Evolutionary conservation across 768 basidiomycete genomes (phyloP), one percentile per base, ranked within the genome.

Genomic region (Clathrus columnatus): DNA sequence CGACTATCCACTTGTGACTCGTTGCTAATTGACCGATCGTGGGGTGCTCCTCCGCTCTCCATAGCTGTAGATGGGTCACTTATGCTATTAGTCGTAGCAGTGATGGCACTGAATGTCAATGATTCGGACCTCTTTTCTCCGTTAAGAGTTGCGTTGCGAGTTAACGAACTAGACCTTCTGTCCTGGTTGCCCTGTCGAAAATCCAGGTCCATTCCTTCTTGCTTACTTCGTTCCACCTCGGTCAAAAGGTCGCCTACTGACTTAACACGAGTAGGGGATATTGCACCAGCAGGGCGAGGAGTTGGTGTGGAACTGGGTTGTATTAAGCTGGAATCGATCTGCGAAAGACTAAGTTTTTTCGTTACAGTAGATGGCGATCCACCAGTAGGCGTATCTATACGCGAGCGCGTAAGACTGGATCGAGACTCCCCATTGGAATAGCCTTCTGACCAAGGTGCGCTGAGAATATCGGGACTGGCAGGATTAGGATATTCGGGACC

Each of bases 241-340:
- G 63, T 70, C 56, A 73, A 69, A 20, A 77, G 60, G 56, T 85
- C 79, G 32, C 76, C 76, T n/a, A 75, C 78, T 17, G 83, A 79
- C 27, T 76, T 77, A 24, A 76, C 73, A 29, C 78, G 76, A 14
- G 75, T 74, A 1, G 83, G 78, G 42, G 81, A 79, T 36, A 65
- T 71, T 36, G 77, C 68, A 48, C 59, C 59, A 14, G 75, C 67
- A 0, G 69, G 60, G n/a, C 69, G 71, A 1, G 68, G 54, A 0
- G 54, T 55, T 7, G 54, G 44, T 6, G 54, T 48, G 4, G 44
- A 48, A 18, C 23, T 48, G 21, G 45, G 23, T 27, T 6, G 5
- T 28, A 28, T 47, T 11, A 45, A 28, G 27, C 46, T 55, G n/a
- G 54, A 14, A 18, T 24, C 45, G n/a, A 43, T n/a, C 2, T 55